Conservation (phyloP, 768 basidiomycete species). For the Galerina marginata region DNA sequence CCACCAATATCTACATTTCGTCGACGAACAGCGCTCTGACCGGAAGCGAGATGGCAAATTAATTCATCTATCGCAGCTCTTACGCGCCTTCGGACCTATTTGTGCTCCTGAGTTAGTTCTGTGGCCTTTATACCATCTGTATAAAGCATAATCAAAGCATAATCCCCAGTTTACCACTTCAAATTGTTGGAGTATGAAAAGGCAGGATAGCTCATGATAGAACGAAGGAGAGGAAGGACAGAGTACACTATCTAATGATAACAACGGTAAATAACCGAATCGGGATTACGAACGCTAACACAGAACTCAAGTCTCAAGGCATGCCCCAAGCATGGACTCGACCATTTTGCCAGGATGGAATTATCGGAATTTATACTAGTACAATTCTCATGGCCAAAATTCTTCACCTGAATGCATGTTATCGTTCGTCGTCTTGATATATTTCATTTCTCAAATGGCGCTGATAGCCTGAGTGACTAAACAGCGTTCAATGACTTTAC, state of each 20-base stretch:
- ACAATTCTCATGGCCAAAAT: conserved; percentile 73
- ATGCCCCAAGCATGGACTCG: conserved; percentile 7
- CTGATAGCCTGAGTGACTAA: conserved; percentile 31
- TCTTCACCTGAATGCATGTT: conserved; percentile 64
- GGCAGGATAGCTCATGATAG: no score
- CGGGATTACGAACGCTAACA: conserved; percentile 22
- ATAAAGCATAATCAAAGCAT: conserved; percentile 29
- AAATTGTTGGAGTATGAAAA: conserved; percentile 45
- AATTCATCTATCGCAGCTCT: conserved; percentile 40
- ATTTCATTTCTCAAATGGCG: neutral
- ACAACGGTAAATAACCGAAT: neutral
- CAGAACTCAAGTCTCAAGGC: conserved; percentile 57
- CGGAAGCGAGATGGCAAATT: conserved; percentile 96
- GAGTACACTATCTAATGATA: conserved; percentile 48
- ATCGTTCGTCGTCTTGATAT: conserved; percentile 46
- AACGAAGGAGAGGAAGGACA: no score
- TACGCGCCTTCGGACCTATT: conserved; percentile 67
- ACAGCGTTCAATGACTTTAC: conserved; percentile 64
- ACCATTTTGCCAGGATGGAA: conserved; percentile 47
- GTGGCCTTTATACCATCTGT: conserved; percentile 63
- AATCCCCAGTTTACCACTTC: conserved; percentile 52
- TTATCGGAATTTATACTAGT: conserved; percentile 63
- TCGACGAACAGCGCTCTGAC: conserved; percentile 80
- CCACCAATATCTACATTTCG: conserved; percentile 89
- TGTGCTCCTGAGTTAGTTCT: conserved; percentile 75